Conservation (phyloP, 768 basidiomycete genomes). For the Boletus sp. region DNA sequence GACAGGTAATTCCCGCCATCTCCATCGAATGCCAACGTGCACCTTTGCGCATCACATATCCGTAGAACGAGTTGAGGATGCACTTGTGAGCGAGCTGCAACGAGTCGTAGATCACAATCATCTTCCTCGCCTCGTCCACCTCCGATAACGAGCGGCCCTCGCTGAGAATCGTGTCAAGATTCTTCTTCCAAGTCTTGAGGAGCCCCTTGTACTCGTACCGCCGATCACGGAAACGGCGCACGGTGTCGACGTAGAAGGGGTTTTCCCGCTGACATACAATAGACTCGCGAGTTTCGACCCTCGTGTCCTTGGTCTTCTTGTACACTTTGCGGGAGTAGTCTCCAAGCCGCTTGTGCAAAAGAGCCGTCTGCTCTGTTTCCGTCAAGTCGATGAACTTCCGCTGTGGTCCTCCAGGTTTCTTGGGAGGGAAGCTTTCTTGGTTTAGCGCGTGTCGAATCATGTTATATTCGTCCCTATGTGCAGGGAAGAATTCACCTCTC, state of each 20-base stretch:
- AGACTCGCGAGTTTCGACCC: conserved; percentile 86
- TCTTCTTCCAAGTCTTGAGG: conserved; percentile 99
- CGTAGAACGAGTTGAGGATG: conserved; percentile 99
- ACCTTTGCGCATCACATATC: conserved; percentile 99
- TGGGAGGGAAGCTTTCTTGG: conserved; percentile 88
- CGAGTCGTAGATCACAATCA: conserved; percentile 98
- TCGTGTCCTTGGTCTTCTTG: conserved; percentile 97
- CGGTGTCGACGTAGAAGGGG: conserved; percentile 98
- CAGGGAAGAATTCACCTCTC: conserved; percentile 98
- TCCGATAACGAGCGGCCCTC: conserved; percentile 76
- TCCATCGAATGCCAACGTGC: conserved; percentile 99
- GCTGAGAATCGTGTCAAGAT: conserved; percentile 69
- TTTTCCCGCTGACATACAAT: conserved; percentile 98
- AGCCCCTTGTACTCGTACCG: conserved; percentile 99
- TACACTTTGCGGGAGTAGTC: conserved; percentile 99
- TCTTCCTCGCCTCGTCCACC: conserved; percentile 95
- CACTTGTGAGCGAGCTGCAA: conserved; percentile 99
- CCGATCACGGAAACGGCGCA: conserved; percentile 93
- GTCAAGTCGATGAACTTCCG: conserved; percentile 83
- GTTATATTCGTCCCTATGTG: conserved; percentile 94
- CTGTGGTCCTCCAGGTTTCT: conserved; percentile 65
- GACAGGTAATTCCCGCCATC: conserved; percentile 99
- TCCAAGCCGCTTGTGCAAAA: conserved; percentile 94
- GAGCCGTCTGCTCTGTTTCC: conserved; percentile 80
- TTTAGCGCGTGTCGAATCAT: conserved; percentile 98